Conservation (phyloP, 495 filamentous ascomycete genomes). For the Cercophora newfieldiana region DNA sequence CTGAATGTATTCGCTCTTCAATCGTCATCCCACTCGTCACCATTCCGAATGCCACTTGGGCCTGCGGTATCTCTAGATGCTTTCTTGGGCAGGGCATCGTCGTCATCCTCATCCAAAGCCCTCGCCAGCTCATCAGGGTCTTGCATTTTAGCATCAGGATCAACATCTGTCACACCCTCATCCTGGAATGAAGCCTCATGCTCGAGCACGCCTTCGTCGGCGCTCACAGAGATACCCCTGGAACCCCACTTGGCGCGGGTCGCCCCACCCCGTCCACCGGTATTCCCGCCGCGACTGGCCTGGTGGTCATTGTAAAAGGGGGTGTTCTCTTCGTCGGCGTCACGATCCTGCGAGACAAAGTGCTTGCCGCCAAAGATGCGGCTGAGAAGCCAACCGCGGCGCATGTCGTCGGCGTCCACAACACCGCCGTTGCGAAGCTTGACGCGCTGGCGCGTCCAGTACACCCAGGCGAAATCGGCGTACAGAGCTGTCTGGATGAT, state of each 20-base stretch:
- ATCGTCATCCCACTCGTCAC: constrained; percentile 44
- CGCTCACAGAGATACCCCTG: constrained; percentile 75
- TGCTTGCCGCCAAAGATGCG: constrained; percentile 53
- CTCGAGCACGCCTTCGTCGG: constrained; percentile 70
- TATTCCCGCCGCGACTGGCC: constrained; percentile 25
- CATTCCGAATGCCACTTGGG: constrained; percentile 38
- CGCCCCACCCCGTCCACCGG: constrained; percentile 22
- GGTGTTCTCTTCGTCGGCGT: constrained; percentile 51
- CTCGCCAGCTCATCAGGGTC: constrained; percentile 58
- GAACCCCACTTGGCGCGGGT: constrained; percentile 66
- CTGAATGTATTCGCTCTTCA: constrained; percentile 20
- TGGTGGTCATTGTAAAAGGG: constrained; percentile 41
- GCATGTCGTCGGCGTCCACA: constrained; percentile 89
- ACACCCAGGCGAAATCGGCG: constrained; percentile 95
- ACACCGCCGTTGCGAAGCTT: constrained; percentile 89
- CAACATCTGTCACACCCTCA: constrained; percentile 37
- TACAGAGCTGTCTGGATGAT: constrained; percentile 89
- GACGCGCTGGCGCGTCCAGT: constrained; percentile 88
- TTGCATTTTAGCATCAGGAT: constrained; percentile 57
- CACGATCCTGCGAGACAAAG: constrained; percentile 33
- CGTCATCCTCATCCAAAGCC: constrained; percentile 48
- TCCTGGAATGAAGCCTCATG: constrained; percentile 41
- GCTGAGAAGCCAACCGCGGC: constrained; percentile 73
- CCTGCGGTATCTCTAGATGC: constrained; percentile 14
- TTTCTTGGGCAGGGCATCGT: constrained; percentile 5